Evolutionary conservation across 371 early-diverging fungal genomes (phyloP).

Genomic region (Fennellomyces sp.): DNA sequence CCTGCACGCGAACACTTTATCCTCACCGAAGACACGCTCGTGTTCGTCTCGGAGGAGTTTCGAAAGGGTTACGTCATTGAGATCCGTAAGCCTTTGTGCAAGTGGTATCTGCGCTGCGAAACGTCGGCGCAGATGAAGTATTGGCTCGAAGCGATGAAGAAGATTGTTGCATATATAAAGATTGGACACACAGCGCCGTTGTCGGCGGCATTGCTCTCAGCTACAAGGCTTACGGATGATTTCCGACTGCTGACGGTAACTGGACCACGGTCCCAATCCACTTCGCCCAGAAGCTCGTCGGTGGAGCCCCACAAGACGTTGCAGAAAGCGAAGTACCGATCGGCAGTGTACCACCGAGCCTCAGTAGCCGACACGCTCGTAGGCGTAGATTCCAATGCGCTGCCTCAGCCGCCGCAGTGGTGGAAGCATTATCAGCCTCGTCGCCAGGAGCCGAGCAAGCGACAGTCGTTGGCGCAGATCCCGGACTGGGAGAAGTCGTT

Average conservation of each 20-base stretch:
- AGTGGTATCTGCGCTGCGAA: constrained; percentile 46
- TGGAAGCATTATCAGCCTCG: background rate
- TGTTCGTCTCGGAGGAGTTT: constrained; percentile 50
- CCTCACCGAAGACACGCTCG: constrained; percentile 44
- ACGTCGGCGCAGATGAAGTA: constrained; percentile 33
- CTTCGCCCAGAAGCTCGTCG: background rate
- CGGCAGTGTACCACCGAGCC: background rate
- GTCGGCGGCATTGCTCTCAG: constrained; percentile 15
- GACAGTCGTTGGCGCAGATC: constrained; percentile 38
- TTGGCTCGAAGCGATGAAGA: constrained; percentile 48
- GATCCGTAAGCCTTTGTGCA: constrained; percentile 39
- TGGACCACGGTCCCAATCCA: background rate
- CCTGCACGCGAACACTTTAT: constrained; percentile 44
- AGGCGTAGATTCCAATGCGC: background rate
- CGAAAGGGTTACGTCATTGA: constrained; percentile 44
- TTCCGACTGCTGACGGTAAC: constrained; percentile 24
- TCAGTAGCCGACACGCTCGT: background rate
- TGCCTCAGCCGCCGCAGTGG: background rate
- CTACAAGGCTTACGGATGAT: constrained; percentile 34
- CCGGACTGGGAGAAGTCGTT: constrained; percentile 41
- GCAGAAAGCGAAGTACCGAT: background rate
- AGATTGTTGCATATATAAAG: constrained; percentile 40
- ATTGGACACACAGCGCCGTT: constrained; percentile 31
- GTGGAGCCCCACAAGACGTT: background rate
- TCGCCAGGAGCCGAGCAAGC: constrained; percentile 4